A percentile compares a stretch with the other conserved stretches of the same genome.
phyloP scores from a whole-genome alignment of 352 stramenopile genomes.

The Phytopythium boreale region DNA sequence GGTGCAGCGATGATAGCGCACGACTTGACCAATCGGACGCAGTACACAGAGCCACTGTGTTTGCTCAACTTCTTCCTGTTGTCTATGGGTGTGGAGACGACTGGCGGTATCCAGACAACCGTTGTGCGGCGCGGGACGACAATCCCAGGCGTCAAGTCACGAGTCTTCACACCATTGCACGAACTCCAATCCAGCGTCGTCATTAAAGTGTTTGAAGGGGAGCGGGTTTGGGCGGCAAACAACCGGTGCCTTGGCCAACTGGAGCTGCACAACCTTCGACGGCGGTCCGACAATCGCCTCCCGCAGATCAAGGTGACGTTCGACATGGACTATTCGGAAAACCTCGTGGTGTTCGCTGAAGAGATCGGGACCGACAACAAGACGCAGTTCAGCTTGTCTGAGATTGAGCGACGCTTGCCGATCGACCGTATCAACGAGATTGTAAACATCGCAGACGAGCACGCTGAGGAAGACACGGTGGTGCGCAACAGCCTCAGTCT shows the following conservation, averaged over 20 bases:
- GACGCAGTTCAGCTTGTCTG: background rate
- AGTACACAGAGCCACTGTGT: background rate
- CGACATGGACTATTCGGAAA: constrained; percentile 4
- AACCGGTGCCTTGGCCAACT: constrained; percentile 4
- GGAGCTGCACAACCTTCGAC: constrained; percentile 4
- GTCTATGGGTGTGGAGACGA: constrained; percentile 9
- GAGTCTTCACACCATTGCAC: constrained; percentile 6
- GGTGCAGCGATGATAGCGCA: constrained; percentile 1
- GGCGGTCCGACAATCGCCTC: background rate
- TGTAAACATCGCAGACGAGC: background rate
- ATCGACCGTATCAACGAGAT: background rate
- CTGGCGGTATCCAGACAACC: constrained; percentile 1
- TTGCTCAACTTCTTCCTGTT: constrained; percentile 2
- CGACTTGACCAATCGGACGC: background rate
- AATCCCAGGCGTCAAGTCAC: background rate
- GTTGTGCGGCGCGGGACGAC: background rate
- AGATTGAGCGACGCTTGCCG: background rate
- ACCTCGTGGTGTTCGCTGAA: constrained; percentile 5
- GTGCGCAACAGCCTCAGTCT: constrained; percentile 4
- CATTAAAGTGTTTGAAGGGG: constrained; percentile 8
- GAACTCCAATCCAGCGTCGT: constrained; percentile 5
- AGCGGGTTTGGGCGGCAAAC: background rate
- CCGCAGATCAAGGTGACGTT: constrained; percentile 13
- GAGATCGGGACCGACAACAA: constrained; percentile 9
- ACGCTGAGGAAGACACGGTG: background rate